These are phyloP conservation scores for Lentinula aciculospora DNA, from an alignment of 768 basidiomycete genomes.

Conservation along the genomic window DNA sequence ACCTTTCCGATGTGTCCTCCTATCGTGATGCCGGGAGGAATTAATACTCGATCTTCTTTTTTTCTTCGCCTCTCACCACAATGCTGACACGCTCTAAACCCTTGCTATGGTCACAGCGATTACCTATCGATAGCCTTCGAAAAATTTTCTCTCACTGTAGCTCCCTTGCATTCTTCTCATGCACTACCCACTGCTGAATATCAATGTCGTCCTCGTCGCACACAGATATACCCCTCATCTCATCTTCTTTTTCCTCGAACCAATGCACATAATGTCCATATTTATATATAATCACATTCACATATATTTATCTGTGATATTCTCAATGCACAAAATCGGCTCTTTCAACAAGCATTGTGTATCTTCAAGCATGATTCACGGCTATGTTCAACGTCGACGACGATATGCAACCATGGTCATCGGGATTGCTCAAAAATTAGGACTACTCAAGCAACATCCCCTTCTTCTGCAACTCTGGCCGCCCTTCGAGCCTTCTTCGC, in stretches of 20 bases:
- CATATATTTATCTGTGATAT: not conserved
- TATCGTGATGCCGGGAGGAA: not conserved
- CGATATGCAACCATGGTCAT: not conserved
- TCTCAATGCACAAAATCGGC: not conserved
- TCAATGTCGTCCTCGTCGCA: not conserved
- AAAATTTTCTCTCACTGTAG: not conserved
- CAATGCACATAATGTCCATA: not conserved
- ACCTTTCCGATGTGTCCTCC: not conserved
- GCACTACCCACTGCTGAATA: not conserved
- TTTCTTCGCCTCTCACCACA: not conserved
- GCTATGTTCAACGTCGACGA: not conserved
- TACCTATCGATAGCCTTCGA: not conserved
- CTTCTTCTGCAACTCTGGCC: slow-evolving; percentile 4
- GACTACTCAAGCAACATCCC: not conserved
- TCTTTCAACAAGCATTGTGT: too few species aligned
- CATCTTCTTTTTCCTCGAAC: not conserved
- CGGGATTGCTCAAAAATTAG: not conserved
- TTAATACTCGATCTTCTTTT: not conserved
- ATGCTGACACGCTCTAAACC: not conserved
- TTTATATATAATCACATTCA: not conserved
- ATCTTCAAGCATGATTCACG: too few species aligned
- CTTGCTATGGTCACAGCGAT: not conserved
- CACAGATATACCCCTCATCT: not conserved
- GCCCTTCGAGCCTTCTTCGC: slow-evolving; percentile 81
- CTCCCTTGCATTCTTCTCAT: not conserved